A percentile compares a stretch with the other conserved stretches of the same genome.
Conservation (phyloP, 345 rosid genomes). For the Reutealis trisperma region DNA sequence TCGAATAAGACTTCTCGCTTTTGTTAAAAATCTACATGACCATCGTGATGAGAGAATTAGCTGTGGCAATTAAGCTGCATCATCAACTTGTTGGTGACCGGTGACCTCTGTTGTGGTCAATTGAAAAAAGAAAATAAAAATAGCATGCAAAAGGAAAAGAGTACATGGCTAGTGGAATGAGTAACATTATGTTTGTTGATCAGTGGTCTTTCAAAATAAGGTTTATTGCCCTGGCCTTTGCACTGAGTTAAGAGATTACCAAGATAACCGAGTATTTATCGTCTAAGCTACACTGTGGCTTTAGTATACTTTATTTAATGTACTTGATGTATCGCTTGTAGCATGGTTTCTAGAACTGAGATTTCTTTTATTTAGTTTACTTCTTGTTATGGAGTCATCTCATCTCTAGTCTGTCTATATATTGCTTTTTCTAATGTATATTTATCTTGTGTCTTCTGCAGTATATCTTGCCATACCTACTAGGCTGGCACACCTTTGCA, state of each 20-base stretch:
- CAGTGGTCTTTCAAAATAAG: background rate
- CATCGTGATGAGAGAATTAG: background rate
- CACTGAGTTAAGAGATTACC: background rate
- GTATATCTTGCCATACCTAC: constrained; percentile 74
- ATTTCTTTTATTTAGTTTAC: background rate
- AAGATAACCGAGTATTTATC: background rate
- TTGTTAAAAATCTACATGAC: background rate
- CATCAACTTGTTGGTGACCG: background rate
- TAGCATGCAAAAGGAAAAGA: background rate
- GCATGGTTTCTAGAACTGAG: background rate
- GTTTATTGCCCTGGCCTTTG: background rate
- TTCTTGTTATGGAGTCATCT: too few relatives aligned
- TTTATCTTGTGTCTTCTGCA: constrained; percentile 30
- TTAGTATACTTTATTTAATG: background rate
- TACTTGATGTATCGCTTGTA: background rate
- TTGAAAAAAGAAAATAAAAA: background rate
- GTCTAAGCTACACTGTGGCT: background rate
- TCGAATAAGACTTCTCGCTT: background rate
- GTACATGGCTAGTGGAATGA: background rate
- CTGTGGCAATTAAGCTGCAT: background rate
- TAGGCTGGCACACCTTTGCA: constrained; percentile 85
- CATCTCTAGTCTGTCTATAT: background rate
- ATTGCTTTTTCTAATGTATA: background rate
- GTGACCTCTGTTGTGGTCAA: background rate
- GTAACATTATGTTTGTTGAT: background rate